Percentiles rank a stretch among this genome's conserved stretches.
Conservation (phyloP, 768 basidiomycete genomes). For the Scleroderma citrinum region DNA sequence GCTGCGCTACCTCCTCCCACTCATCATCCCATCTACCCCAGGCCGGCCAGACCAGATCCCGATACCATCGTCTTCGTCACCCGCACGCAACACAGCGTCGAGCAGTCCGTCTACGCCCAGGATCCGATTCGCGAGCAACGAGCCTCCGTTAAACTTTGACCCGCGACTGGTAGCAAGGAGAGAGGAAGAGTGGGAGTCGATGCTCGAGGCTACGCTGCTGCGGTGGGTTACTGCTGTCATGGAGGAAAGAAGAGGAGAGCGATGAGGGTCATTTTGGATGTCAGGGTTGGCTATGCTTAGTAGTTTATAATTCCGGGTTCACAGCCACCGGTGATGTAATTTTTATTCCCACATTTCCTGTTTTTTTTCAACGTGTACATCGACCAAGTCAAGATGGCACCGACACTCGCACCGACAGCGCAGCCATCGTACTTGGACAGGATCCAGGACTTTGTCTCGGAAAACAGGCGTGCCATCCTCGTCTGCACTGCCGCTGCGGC, state of each 20-base stretch:
- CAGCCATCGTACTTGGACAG: constrained; percentile 47
- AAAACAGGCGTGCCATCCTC: constrained; percentile 73
- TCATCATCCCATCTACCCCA: constrained; percentile 46
- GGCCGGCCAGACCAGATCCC: constrained; percentile 23
- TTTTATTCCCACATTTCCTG: not conserved
- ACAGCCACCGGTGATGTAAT: not conserved
- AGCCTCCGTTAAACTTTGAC: constrained; percentile 61
- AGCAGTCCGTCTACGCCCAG: constrained; percentile 28
- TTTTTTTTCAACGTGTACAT: not conserved
- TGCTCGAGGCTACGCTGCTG: constrained; percentile 60
- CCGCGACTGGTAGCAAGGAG: constrained; percentile 64
- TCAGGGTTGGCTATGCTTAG: too few species aligned
- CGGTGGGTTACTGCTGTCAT: constrained; percentile 67
- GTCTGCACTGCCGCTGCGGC: constrained; percentile 68
- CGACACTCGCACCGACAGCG: not conserved
- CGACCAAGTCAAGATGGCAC: not conserved
- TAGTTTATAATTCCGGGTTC: too few species aligned
- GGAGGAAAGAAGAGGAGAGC: constrained; percentile 52
- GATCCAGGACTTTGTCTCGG: constrained; percentile 60
- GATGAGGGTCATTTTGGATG: constrained; percentile 8
- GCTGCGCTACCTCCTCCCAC: constrained; percentile 71
- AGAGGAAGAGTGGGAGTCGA: constrained; percentile 76
- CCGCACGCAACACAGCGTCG: constrained; percentile 17
- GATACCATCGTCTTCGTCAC: constrained; percentile 17
- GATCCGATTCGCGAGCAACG: constrained; percentile 34